Evolutionary conservation across 2,329 filamentous ascomycete genomes (phyloP), one percentile per base, ranked within the genome.

Genomic region (Didymella sp.): DNA sequence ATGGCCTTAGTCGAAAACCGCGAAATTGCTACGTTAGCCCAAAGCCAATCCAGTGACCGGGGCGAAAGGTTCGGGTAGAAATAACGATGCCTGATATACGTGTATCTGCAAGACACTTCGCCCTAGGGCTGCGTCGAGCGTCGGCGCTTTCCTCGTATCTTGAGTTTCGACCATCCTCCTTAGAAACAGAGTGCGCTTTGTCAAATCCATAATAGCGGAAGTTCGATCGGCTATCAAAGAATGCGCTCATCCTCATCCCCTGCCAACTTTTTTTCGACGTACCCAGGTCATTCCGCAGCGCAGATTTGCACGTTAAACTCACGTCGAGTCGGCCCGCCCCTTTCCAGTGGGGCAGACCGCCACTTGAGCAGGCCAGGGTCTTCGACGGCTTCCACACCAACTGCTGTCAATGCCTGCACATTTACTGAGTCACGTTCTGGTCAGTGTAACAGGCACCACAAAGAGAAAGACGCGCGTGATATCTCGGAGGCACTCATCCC

Each of bases 1-100:
- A 60, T 35, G 35, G 45, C 4, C 33, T 57, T 13, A 57, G 43
- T 17, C 25, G 48, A n/a, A 28, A 42, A 38, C 53, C 53, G 12
- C 21, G 15, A 8, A 7, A 37, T 7, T 37, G 8, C 8, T 37
- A 47, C 19, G 15, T 45, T 27, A 31, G 11, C 9, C 19, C 42
- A 24, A 45, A 19, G 19, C 28, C 17, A 9, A 38, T 38, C 7
- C 11, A 7, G 17, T 9, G n/a, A 21, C 11, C 19, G 7, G 17
- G 11, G 35, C 7, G 17, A 21, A 21, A 17, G 17, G 17, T 5
- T 21, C 4, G 19, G 11, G 9, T 21, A 9, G 2, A 12, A 3
- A 21, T 38, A 3, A 21, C 17, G 11, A 38, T 2, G 35, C 33
- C 15, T 3, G 37, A 7, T 21, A 19, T 22, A 13, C 9, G 21